Base-by-base conservation (phyloP, 768 basidiomycete species). In the Mycena amicta region DNA sequence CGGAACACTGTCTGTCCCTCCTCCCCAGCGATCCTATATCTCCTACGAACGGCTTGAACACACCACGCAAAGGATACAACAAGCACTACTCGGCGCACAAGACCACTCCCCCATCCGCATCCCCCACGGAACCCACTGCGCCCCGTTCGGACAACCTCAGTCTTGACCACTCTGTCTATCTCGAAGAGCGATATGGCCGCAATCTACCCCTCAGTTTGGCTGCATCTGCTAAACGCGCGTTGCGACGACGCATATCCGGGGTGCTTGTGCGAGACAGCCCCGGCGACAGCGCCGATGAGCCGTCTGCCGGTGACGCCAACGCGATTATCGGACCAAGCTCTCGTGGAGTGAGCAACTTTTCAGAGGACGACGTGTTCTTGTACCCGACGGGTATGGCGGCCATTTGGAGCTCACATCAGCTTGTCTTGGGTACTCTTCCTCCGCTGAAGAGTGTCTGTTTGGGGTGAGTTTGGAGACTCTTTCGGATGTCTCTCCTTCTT, bases 161-260 rank as follows among this genome's bases (percentile, higher is more conserved):
- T 50, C 69, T 75, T 20, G 93, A 93, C 63, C 85, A 90, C 52
- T 72, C 76, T 1, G 78, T 80, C 5, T 98, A 95, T 72, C 79
- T 98, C 25, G 96, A 98, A 72, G 95, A 98, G 72, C 87, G 95
- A 15, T 98, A 97, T 63, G 96, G 94, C 0, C 85, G 96, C 5
- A 98, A 96, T 68, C 75, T 96, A 20, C 91, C 94, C 13, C 68
- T 89, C 1, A 76, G 82, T 16, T 84, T 85, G 3, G 91, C 90
- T 0, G 76, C 83, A 0, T 79, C 85, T n/a, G 95, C 94, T 3
- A 99, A 99, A 72, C 81, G 86, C 15, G 91, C 92, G 0, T 75
- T 99, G 52, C 86, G 92, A n/a, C 80, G 93, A 25, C 80, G 96
- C 47, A 92, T 99, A 40, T 93, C 96, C 0, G 93, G 95, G 52